Evolutionary conservation across 1,284 basidiomycete species (phyloP).

Genomic region (Gastroboletus turbinatus): DNA sequence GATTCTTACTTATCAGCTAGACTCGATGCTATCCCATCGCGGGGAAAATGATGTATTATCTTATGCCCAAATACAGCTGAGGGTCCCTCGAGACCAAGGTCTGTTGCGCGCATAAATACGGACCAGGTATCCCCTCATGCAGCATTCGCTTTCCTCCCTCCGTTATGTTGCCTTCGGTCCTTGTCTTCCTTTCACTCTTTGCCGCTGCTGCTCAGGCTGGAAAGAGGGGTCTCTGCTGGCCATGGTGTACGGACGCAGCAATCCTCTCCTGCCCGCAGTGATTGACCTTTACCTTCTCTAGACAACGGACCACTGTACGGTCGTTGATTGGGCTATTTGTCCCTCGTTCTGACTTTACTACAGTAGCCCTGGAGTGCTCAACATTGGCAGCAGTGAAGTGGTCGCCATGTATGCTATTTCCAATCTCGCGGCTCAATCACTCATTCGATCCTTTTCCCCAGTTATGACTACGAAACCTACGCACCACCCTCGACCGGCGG

Average conservation of each 20-base stretch:
- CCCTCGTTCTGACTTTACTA: not conserved
- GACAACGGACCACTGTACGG: slow-evolving; percentile 24
- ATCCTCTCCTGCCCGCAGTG: not conserved
- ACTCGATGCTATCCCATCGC: not conserved
- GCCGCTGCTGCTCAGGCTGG: slow-evolving; percentile 17
- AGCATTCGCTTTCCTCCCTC: not conserved
- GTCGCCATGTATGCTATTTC: slow-evolving; percentile 33
- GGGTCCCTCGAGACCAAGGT: not conserved
- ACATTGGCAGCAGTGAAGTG: slow-evolving; percentile 30
- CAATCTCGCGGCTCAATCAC: not conserved
- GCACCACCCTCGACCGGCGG: slow-evolving; percentile 34
- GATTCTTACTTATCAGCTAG: not conserved
- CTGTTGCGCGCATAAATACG: slow-evolving; percentile 15
- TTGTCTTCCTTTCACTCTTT: slow-evolving; percentile 17
- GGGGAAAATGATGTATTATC: not conserved
- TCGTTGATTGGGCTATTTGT: not conserved
- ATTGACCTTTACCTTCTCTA: slow-evolving; percentile 12
- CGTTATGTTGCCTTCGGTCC: slow-evolving; percentile 4
- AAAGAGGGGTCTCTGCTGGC: slow-evolving; percentile 25
- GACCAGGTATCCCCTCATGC: not conserved
- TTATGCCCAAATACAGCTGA: not conserved
- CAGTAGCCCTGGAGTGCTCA: slow-evolving; percentile 33
- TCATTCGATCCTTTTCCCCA: slow-evolving; percentile 3
- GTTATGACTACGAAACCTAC: slow-evolving; percentile 42
- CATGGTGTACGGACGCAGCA: slow-evolving; percentile 20